Evolutionary conservation across 805 yeast genomes (phyloP), one percentile per base, ranked within the genome.

Genomic region (Saturnispora halmiae): DNA sequence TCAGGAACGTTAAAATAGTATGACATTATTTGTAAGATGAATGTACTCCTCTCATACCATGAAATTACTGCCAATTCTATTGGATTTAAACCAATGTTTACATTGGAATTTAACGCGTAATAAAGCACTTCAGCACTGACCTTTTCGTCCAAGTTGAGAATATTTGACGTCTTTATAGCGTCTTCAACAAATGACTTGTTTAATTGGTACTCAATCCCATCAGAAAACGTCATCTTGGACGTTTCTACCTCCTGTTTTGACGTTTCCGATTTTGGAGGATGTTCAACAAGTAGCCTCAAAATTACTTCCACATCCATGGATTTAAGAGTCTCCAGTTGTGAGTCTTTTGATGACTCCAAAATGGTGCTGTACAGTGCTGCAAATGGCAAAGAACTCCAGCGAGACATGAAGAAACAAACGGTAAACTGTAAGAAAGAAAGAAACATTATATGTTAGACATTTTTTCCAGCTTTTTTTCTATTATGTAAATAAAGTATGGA

Each of bases 61-160:
- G 76, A 69, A 5, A 82, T 72, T 44, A 77, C 72, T 1, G 92
- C 95, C 16, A 72, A 65, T 48, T 81, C 87, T 6, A 68, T 46
- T 24, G 73, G 55, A 2, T 67, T 61, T 0, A 69, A 63, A 1
- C 82, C 81, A 9, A 61, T 62, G 6, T 45, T 41, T 7, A 44
- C 36, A 51, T 53, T 60, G 45, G 52, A 57, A 39, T 51, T 63
- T 19, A 56, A 56, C 3, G 86, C 71, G 45, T 60, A 56, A 38
- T 63, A 71, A 2, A 88, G 66, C 21, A 84, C 54, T 53, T 86
- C 83, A 1, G 94, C 92, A 2, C 84, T 72, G 2, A 73, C 66
- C 22, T 82, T 39, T 56, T 90, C 96, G 58, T 90, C 94, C 38
- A 90, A 64, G 37, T 82, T 67, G 39, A 90, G 66, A 29, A 76